Conservation (phyloP, 1,284 basidiomycete genomes). For the Cystobasidiaceae sp. region DNA sequence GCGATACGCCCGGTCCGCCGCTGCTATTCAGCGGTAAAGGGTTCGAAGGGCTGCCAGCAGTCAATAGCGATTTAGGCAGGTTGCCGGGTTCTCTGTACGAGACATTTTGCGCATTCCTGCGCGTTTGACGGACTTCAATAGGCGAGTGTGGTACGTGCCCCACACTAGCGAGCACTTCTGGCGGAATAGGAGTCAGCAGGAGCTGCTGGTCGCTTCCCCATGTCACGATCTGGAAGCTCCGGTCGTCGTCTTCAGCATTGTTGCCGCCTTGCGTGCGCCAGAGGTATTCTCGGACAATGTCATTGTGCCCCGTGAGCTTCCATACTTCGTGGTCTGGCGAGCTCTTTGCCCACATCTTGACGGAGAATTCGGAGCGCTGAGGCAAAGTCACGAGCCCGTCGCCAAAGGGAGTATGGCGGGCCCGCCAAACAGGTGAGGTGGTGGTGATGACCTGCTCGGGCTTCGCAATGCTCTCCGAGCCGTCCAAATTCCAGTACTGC, state of each 20-base stretch:
- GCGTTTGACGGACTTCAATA: slow-evolving; percentile 53
- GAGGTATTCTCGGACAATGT: slow-evolving; percentile 96
- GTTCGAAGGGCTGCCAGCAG: slow-evolving; percentile 19
- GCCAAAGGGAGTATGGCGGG: slow-evolving; percentile 87
- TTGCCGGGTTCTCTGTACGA: slow-evolving; percentile 30
- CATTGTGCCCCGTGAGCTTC: slow-evolving; percentile 79
- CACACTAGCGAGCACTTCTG: slow-evolving; percentile 57
- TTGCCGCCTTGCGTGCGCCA: slow-evolving; percentile 66
- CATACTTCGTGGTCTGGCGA: slow-evolving; percentile 58
- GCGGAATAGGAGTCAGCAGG: slow-evolving; percentile 80
- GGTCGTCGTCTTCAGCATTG: slow-evolving; percentile 51
- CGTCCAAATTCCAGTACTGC: slow-evolving; percentile 38
- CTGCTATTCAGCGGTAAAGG: neutral
- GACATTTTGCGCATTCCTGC: slow-evolving; percentile 41
- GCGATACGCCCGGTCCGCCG: slow-evolving; percentile 13
- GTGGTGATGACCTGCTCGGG: slow-evolving; percentile 51
- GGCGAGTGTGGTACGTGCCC: slow-evolving; percentile 53
- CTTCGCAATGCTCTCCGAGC: slow-evolving; percentile 6
- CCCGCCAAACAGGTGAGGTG: slow-evolving; percentile 87
- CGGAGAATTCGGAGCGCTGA: slow-evolving; percentile 74
- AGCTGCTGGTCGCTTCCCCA: slow-evolving; percentile 95
- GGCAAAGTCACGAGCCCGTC: slow-evolving; percentile 81
- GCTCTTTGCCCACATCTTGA: slow-evolving; percentile 73
- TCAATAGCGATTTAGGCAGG: slow-evolving; percentile 15
- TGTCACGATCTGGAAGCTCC: slow-evolving; percentile 86